Evolutionary conservation across 129 eudicot species (phyloP), one percentile per base, ranked within the genome.

Genomic region (Rutidosis leptorrhynchoides): DNA sequence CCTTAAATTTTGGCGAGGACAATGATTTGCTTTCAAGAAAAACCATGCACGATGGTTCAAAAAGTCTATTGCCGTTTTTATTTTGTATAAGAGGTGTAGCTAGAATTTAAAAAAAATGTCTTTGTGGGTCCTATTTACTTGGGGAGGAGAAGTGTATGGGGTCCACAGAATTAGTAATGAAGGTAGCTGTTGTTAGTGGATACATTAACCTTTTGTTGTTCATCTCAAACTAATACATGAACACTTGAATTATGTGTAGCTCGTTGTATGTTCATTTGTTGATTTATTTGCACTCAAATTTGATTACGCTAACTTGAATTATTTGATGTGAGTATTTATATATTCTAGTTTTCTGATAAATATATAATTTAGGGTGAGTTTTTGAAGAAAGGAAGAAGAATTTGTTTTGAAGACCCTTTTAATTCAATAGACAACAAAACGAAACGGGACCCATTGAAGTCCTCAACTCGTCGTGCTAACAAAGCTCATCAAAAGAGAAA

Each of bases 361-460:
- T 37, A 7, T 42, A 60, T 1, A 62, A 74, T 7, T 15, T 67
- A 78, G 79, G 77, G 82, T 40, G 66, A 73, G 56, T 62, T 67
- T 28, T 42, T 67, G 52, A 64, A 25, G 52, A 69, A 61, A 35
- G 32, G 63, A 65, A 55, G 68, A 67, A 71, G 43, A 16, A 60
- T 74, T 58, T 51, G 58, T 74, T 77, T 72, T 53, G 62, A n/a
- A 37, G 78, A 74, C 27, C 53, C 65, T 30, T 67, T 20, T 35
- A 76, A 81, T 56, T 65, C 46, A 24, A 74, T 70, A 24, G 76
- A 66, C 27, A 52, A 40, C 23, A 62, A 74, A 48, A 56, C 62
- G 55, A 80, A 80, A 78, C 76, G 84, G 76, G 64, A 72, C 21
- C 83, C 60, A 61, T 64, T 72, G 20, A 81, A 79, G 77, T 62